Evolutionary conservation across 1,284 basidiomycete genomes (phyloP).

Genomic region (Phaffia rhodozyma): DNA sequence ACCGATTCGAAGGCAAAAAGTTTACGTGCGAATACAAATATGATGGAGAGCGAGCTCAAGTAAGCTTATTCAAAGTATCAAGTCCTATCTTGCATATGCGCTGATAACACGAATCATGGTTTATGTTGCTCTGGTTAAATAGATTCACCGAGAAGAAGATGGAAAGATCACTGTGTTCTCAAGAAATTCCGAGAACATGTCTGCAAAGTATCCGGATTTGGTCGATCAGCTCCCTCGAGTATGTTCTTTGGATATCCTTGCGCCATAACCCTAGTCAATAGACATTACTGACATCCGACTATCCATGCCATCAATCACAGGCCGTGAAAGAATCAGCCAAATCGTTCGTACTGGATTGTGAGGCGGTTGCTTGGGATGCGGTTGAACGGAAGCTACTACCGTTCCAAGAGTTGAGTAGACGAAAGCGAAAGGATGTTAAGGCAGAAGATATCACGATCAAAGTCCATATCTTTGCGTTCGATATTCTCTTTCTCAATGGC

Average conservation of each 20-base stretch:
- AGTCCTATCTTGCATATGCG: not conserved
- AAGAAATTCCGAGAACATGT: conserved; percentile 98
- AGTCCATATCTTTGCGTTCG: conserved; percentile 46
- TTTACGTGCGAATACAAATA: conserved; percentile 99
- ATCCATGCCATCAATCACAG: conserved; percentile 37
- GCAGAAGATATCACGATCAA: conserved; percentile 45
- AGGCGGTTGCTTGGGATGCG: conserved; percentile 66
- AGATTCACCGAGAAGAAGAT: conserved; percentile 70
- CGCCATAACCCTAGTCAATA: not conserved
- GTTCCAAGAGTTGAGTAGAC: conserved; percentile 74
- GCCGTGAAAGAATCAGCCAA: conserved; percentile 64
- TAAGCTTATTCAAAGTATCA: conserved; percentile 28
- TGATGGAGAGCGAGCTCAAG: conserved; percentile 94
- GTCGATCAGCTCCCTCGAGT: conserved; percentile 83
- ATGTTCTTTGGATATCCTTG: conserved; percentile 24
- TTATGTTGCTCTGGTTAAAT: not conserved
- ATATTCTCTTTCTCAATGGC: conserved; percentile 45
- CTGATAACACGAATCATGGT: not conserved
- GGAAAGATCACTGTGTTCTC: conserved; percentile 82
- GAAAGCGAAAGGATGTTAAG: conserved; percentile 75
- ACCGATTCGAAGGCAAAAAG: conserved; percentile 86
- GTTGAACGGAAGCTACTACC: conserved; percentile 54
- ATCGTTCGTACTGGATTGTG: conserved; percentile 73
- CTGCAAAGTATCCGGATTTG: conserved; percentile 95
- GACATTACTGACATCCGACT: not conserved